Conservation (phyloP, 1,284 basidiomycete genomes). For the Fomitopsis palustris region DNA sequence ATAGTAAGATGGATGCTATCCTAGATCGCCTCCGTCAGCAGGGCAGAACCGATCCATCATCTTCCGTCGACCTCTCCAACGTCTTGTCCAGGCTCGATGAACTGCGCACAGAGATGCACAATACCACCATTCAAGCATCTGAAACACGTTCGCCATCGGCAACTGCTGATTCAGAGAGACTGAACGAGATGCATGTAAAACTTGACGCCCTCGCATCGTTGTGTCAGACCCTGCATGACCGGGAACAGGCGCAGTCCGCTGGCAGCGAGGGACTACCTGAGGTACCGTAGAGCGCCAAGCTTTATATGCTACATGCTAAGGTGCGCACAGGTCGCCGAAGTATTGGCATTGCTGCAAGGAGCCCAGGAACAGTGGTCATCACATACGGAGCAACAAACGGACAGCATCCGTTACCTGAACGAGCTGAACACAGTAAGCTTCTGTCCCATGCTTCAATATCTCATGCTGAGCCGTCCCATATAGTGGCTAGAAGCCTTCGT, state of each 20-base stretch:
- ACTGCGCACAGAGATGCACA: slow-evolving; percentile 18
- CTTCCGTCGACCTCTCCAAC: slow-evolving; percentile 1
- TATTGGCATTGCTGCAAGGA: slow-evolving; percentile 41
- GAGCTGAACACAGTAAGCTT: slow-evolving; percentile 63
- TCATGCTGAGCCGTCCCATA: neutral
- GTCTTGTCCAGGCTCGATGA: slow-evolving; percentile 22
- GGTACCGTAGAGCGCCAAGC: neutral
- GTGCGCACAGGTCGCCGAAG: slow-evolving; percentile 35
- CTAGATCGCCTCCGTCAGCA: slow-evolving; percentile 18
- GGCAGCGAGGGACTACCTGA: neutral
- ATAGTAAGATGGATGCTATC: slow-evolving; percentile 22
- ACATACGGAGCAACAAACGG: slow-evolving; percentile 59
- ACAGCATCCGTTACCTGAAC: slow-evolving; percentile 70
- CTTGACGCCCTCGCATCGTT: slow-evolving; percentile 22
- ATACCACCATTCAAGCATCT: slow-evolving; percentile 2
- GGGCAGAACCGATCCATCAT: neutral
- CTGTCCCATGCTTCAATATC: neutral
- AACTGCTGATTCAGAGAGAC: neutral
- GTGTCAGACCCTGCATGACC: slow-evolving; percentile 8
- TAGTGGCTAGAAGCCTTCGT: slow-evolving; percentile 86
- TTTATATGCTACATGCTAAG: no score
- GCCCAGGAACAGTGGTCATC: slow-evolving; percentile 43
- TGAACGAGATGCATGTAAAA: slow-evolving; percentile 21
- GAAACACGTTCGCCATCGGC: neutral
- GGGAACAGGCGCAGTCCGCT: neutral